These are phyloP conservation scores for Neurospora africana DNA, from an alignment of 495 filamentous ascomycete genomes.

Conservation along the genomic window DNA sequence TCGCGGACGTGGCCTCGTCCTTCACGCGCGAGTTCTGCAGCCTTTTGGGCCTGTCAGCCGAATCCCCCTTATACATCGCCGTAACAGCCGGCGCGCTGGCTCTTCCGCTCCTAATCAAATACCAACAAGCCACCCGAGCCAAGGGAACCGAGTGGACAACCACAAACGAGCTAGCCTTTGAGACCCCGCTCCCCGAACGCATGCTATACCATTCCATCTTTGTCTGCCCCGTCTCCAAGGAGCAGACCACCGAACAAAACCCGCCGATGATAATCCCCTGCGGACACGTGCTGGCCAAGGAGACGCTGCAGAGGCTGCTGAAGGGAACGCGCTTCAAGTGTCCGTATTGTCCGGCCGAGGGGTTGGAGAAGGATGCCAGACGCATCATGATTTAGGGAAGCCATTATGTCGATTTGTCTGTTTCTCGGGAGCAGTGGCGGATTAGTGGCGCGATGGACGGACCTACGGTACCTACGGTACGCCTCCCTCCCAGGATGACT, in stretches of 20 bases:
- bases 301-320: conserved; percentile 63
- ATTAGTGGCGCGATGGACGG: background rate
- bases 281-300: conserved; percentile 84
- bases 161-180: conserved; percentile 79
- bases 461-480: background rate
- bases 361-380: conserved; percentile 60
- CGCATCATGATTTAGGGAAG: conserved; percentile 48
- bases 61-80: conserved; percentile 84
- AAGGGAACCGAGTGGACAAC: conserved; percentile 94
- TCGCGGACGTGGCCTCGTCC: conserved; percentile 66
- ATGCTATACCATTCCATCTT: conserved; percentile 96
- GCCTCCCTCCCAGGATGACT: too few relatives aligned
- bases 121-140: conserved; percentile 69
- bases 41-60: conserved; percentile 75
- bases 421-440: background rate
- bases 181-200: conserved; percentile 74
- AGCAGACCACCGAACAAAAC: conserved; percentile 86
- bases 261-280: conserved; percentile 98
- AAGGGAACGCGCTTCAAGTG: conserved; percentile 84
- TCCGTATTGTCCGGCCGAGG: conserved; percentile 89
- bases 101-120: conserved; percentile 72
- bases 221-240: conserved; percentile 93
- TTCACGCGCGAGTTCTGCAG: conserved; percentile 95
- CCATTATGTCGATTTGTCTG: background rate
- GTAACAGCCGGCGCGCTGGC: conserved; percentile 87